A percentile compares a stretch with the other conserved stretches of the same genome.
phyloP scores from a whole-genome alignment of 495 filamentous ascomycete genomes.

The Eremomyces bilateralis region DNA sequence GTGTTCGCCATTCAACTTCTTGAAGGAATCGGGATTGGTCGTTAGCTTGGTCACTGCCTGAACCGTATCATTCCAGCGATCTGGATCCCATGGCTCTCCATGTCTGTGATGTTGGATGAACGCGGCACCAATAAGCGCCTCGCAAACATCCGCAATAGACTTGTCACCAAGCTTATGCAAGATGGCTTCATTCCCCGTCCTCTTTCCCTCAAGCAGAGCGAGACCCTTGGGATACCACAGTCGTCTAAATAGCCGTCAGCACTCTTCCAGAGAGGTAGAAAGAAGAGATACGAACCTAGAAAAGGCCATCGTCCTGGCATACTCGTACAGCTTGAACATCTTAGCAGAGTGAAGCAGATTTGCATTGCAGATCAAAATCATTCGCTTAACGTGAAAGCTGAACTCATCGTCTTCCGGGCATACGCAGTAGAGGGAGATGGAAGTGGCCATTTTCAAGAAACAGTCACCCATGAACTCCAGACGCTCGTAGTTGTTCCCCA shows the following conservation, averaged over 20 bases:
- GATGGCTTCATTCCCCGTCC: slow-evolving; percentile 24
- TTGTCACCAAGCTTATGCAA: slow-evolving; percentile 61
- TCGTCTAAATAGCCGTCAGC: too few relatives aligned
- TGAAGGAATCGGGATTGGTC: slow-evolving; percentile 31
- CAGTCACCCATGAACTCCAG: slow-evolving; percentile 87
- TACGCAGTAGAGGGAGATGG: slow-evolving; percentile 56
- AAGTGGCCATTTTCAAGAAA: slow-evolving; percentile 90
- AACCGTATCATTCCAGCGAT: slow-evolving; percentile 59
- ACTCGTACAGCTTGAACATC: slow-evolving; percentile 46
- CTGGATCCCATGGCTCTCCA: slow-evolving; percentile 10
- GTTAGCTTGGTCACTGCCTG: slow-evolving; percentile 65
- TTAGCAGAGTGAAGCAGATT: slow-evolving; percentile 63
- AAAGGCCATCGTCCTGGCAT: slow-evolving; percentile 64
- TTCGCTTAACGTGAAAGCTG: slow-evolving; percentile 73
- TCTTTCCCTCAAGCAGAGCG: slow-evolving; percentile 38
- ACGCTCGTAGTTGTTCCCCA: slow-evolving; percentile 93
- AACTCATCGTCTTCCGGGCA: slow-evolving; percentile 66
- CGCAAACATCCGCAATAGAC: slow-evolving; percentile 89
- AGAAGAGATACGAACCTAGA: slow-evolving; percentile 45
- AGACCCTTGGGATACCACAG: slow-evolving; percentile 72
- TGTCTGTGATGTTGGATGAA: slow-evolving; percentile 38
- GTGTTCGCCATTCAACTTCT: too few relatives aligned
- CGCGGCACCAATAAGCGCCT: slow-evolving; percentile 82
- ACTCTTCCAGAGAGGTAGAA: too few relatives aligned
- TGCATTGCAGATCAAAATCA: slow-evolving; percentile 80